phyloP scores from a whole-genome alignment of 305 asterid species.

The Solanum hybrid region DNA sequence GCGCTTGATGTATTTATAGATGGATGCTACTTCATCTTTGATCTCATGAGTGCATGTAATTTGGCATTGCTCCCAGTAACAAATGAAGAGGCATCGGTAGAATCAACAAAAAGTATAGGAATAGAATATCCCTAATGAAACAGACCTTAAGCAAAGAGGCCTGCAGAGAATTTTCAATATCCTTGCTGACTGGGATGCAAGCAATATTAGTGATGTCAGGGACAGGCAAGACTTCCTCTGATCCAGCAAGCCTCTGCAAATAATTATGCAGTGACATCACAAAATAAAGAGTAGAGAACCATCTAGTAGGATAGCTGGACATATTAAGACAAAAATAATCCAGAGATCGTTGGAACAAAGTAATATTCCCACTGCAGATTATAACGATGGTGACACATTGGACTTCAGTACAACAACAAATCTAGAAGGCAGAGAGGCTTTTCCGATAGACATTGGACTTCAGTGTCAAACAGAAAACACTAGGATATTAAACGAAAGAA shows the following conservation, averaged over 20 bases:
- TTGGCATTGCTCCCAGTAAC: neutral
- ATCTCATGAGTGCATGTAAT: neutral
- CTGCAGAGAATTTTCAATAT: slow-evolving; percentile 47
- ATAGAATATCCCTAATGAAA: neutral
- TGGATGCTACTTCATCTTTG: neutral
- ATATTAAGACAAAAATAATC: neutral
- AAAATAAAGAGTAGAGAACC: neutral
- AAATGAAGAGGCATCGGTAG: neutral
- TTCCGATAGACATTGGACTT: neutral
- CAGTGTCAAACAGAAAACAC: neutral
- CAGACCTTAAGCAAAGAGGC: slow-evolving; percentile 72
- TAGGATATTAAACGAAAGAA: neutral
- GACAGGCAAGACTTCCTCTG: slow-evolving; percentile 73
- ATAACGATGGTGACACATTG: neutral
- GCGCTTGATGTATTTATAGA: neutral
- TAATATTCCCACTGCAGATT: neutral
- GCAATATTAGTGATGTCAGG: slow-evolving; percentile 31
- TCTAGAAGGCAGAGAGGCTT: neutral
- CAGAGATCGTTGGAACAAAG: neutral
- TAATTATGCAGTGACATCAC: slow-evolving; percentile 1
- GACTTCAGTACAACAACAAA: neutral
- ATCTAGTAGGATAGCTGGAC: neutral
- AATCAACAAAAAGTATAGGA: neutral
- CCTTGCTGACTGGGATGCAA: slow-evolving; percentile 33
- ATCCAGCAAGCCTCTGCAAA: slow-evolving; percentile 76